Percentiles rank a stretch among this genome's conserved stretches.
Conservation (phyloP, 306 rosid genomes). For the Quercus suber region DNA sequence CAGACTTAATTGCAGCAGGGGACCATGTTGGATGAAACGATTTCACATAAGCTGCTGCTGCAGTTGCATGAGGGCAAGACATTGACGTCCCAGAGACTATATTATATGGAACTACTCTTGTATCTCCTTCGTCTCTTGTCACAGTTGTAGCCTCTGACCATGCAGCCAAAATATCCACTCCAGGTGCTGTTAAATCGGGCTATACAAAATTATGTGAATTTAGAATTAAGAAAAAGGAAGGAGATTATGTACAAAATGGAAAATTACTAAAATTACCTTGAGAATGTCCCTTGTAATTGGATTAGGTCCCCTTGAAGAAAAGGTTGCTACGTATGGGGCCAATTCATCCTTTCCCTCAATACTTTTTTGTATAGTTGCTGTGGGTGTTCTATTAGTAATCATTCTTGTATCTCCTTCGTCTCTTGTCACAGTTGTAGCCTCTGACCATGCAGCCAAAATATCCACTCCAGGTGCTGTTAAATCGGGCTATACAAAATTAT, state of each 20-base stretch:
- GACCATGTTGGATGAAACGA: constrained; percentile 56
- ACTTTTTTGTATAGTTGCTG: constrained; percentile 34
- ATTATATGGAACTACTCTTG: constrained; percentile 2
- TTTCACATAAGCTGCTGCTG: constrained; percentile 44
- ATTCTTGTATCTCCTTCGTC: constrained; percentile 22
- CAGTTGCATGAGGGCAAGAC: constrained; percentile 56
- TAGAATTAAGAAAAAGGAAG: too few relatives aligned
- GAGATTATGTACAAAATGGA: constrained; percentile 20
- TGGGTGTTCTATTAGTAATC: constrained; percentile 10
- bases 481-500: constrained; percentile 32
- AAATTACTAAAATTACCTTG: too few relatives aligned
- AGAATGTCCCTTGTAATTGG: too few relatives aligned
- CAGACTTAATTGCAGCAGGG: constrained; percentile 41
- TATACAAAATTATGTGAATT: too few relatives aligned
- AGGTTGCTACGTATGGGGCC: constrained; percentile 30
- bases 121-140: neutral
- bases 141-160: neutral
- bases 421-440: neutral
- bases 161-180: constrained; percentile 41
- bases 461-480: constrained; percentile 36
- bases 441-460: constrained; percentile 44
- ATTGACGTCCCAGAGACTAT: constrained; percentile 38
- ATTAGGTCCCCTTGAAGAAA: constrained; percentile 26
- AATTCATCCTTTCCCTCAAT: neutral
- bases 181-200: neutral